Evolutionary conservation across 2,329 filamentous ascomycete species (phyloP).

Genomic region (Byssochlamys sp.): DNA sequence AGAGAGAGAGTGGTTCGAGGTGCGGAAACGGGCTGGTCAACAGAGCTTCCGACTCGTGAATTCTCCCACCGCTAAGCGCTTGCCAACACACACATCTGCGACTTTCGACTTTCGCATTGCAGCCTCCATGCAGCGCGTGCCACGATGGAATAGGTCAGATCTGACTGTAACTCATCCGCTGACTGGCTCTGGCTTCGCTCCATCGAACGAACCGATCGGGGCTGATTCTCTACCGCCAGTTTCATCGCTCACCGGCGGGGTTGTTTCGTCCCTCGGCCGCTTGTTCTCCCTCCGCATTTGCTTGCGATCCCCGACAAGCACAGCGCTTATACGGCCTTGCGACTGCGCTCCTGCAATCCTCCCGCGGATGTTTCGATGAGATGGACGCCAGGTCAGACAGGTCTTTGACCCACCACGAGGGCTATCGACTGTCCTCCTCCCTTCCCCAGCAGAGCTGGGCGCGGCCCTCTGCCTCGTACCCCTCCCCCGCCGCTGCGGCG

Average conservation of each 20-base stretch:
- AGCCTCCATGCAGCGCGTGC: slow-evolving; percentile 5
- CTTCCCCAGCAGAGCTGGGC: slow-evolving; percentile 23
- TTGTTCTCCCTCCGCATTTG: not conserved
- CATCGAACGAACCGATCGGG: not conserved
- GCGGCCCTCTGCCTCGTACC: slow-evolving; percentile 17
- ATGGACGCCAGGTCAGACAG: slow-evolving; percentile 28
- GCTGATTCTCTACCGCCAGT: not conserved
- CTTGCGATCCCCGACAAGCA: slow-evolving; percentile 1
- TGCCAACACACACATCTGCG: slow-evolving; percentile 2
- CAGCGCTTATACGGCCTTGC: slow-evolving; percentile 1
- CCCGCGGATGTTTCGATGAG: slow-evolving; percentile 5
- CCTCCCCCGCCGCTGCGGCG: slow-evolving; percentile 13
- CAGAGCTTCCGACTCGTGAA: not conserved
- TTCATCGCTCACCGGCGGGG: not conserved
- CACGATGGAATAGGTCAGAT: not conserved
- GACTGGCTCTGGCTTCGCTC: not conserved
- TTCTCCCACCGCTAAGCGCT: slow-evolving; percentile 2
- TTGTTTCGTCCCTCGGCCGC: not conserved
- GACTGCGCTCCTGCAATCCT: slow-evolving; percentile 1
- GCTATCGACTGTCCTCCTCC: slow-evolving; percentile 20
- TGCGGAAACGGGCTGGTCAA: slow-evolving; percentile 1
- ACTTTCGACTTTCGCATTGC: slow-evolving; percentile 5
- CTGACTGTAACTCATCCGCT: not conserved
- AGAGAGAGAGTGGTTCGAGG: not conserved
- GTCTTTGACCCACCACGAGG: slow-evolving; percentile 17